phyloP scores from a whole-genome alignment of 2,329 filamentous ascomycete genomes.

The Fusarium annulatum region DNA sequence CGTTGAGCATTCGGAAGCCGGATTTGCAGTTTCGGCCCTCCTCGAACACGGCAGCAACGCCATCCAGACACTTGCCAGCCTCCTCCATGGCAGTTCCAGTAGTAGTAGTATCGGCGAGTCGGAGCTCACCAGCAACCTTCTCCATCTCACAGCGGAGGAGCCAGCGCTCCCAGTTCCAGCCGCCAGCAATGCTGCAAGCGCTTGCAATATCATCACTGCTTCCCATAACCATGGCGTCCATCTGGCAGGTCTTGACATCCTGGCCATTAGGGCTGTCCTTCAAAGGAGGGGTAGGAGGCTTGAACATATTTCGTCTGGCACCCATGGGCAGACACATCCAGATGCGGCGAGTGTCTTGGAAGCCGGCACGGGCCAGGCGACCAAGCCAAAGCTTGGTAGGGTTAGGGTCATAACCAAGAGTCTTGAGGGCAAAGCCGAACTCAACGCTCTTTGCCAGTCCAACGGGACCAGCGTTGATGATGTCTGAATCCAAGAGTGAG shows the following conservation, averaged over 20 bases:
- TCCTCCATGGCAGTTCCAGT: conserved; percentile 63
- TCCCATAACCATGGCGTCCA: conserved; percentile 72
- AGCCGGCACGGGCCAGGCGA: conserved; percentile 79
- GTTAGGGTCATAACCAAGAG: conserved; percentile 86
- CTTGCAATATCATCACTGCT: conserved; percentile 78
- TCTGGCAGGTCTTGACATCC: conserved; percentile 59
- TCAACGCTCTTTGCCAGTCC: conserved; percentile 88
- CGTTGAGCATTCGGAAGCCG: conserved; percentile 70
- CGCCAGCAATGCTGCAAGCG: conserved; percentile 83
- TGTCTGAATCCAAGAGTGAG: conserved; percentile 87
- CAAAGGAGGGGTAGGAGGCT: conserved; percentile 46
- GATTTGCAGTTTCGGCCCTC: conserved; percentile 70
- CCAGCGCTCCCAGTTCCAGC: conserved; percentile 97
- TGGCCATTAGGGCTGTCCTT: conserved; percentile 54
- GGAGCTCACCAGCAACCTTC: conserved; percentile 75
- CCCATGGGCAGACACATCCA: conserved; percentile 94
- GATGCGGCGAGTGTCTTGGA: conserved; percentile 81
- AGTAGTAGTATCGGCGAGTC: conserved; percentile 64
- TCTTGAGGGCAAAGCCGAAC: conserved; percentile 90
- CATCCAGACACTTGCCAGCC: conserved; percentile 69
- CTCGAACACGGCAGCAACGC: conserved; percentile 70
- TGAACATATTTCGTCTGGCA: conserved; percentile 50
- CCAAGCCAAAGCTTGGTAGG: conserved; percentile 85
- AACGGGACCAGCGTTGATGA: conserved; percentile 83
- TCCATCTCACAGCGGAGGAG: conserved; percentile 88